phyloP scores from a whole-genome alignment of 169 alveolate species.

The Babesia caballi region DNA sequence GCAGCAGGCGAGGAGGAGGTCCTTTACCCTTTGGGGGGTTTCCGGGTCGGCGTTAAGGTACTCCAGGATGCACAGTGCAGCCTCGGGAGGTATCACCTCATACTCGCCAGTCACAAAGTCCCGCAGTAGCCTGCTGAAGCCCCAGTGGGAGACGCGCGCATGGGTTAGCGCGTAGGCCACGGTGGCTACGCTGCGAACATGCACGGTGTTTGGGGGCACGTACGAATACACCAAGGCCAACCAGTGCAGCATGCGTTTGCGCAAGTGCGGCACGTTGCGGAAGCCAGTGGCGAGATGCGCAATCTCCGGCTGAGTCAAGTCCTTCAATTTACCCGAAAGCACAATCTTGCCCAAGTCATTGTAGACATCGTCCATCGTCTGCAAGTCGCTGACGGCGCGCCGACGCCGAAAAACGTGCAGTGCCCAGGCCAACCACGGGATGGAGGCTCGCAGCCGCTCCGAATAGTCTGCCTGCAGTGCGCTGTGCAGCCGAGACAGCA shows the following conservation, averaged over 20 bases:
- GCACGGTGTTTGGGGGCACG: background rate
- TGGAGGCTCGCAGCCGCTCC: background rate
- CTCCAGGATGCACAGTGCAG: constrained; percentile 1
- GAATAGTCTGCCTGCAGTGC: background rate
- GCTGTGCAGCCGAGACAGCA: background rate
- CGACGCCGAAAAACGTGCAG: background rate
- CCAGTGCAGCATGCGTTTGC: constrained; percentile 1
- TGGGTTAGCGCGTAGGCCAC: background rate
- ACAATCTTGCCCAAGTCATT: background rate
- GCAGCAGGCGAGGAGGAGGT: constrained; percentile 13
- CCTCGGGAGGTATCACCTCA: background rate
- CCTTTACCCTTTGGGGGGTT: constrained; percentile 9
- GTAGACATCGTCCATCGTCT: background rate
- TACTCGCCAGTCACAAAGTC: constrained; percentile 2
- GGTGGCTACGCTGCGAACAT: background rate
- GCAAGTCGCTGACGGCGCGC: background rate
- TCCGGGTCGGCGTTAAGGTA: background rate
- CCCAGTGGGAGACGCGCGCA: constrained; percentile 1
- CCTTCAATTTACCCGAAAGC: background rate
- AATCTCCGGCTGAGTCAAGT: constrained; percentile 22
- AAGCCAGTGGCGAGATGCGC: constrained; percentile 18
- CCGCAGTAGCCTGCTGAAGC: constrained; percentile 1
- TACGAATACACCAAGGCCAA: constrained; percentile 26
- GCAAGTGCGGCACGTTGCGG: background rate
- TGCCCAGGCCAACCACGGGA: constrained; percentile 22